Conservation (phyloP, 1,284 basidiomycete genomes). For the Puccinia triticina region DNA sequence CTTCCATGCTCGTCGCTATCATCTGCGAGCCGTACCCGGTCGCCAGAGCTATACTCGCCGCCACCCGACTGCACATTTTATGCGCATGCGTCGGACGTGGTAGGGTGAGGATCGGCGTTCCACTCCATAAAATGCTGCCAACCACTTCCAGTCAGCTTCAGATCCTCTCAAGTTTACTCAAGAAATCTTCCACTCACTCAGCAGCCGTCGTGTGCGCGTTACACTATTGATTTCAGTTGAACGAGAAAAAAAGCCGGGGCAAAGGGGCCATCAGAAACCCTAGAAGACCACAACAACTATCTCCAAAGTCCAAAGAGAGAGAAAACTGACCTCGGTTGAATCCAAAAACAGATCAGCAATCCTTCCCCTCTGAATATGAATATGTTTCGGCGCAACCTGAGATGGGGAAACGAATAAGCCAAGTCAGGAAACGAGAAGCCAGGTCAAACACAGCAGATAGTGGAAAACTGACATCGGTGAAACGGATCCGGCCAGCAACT, state of each 20-base stretch:
- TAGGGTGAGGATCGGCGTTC: slow-evolving; percentile 68
- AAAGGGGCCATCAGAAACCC: background rate
- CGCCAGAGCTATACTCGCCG: slow-evolving; percentile 67
- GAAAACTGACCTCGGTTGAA: slow-evolving; percentile 65
- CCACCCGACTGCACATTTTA: slow-evolving; percentile 70
- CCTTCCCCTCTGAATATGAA: slow-evolving; percentile 66
- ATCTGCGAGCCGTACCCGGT: slow-evolving; percentile 67
- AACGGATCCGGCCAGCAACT: slow-evolving; percentile 66
- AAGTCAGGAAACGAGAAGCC: background rate
- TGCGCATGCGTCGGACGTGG: slow-evolving; percentile 64
- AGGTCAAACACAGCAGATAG: background rate
- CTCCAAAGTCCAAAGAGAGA: background rate
- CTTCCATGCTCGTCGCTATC: slow-evolving; percentile 64
- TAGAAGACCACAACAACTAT: background rate
- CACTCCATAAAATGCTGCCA: slow-evolving; percentile 66
- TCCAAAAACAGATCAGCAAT: slow-evolving; percentile 70
- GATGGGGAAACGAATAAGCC: background rate
- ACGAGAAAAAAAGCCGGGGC: background rate
- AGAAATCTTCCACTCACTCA: slow-evolving; percentile 62
- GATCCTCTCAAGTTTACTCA: background rate
- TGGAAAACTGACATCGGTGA: slow-evolving; percentile 66
- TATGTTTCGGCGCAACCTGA: slow-evolving; percentile 62
- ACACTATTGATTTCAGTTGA: slow-evolving; percentile 61
- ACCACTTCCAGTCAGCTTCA: background rate
- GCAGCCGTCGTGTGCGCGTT: slow-evolving; percentile 70